Evolutionary conservation across 768 basidiomycete species (phyloP).

Genomic region (Suillus spraguei): DNA sequence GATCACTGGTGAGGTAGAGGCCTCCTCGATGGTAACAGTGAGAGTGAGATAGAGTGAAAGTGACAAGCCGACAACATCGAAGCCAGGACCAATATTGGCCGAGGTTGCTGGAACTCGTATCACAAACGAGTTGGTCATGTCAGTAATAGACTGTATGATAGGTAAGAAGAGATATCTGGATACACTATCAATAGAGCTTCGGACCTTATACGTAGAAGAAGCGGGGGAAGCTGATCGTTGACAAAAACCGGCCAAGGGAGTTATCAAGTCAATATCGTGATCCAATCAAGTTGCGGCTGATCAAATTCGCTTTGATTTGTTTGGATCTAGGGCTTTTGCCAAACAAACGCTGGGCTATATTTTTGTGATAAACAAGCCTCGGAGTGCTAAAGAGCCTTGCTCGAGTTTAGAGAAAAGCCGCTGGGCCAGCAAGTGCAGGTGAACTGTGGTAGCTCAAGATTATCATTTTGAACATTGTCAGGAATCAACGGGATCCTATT

Average conservation of each 20-base stretch:
- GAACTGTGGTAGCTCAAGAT: no score
- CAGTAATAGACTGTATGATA: neutral
- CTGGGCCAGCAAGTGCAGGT: no score
- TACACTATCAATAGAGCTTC: neutral
- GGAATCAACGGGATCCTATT: no score
- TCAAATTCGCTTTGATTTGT: slow-evolving; percentile 4
- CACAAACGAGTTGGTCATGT: slow-evolving; percentile 44
- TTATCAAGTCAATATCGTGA: neutral
- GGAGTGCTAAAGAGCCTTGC: no score
- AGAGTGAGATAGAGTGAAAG: slow-evolving; percentile 85
- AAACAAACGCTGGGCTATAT: slow-evolving; percentile 4
- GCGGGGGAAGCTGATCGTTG: neutral
- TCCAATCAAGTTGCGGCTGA: neutral
- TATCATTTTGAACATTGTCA: no score
- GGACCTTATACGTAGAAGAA: neutral
- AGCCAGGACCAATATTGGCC: slow-evolving; percentile 98
- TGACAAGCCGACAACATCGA: slow-evolving; percentile 98
- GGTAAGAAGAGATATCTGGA: neutral
- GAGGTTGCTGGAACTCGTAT: slow-evolving; percentile 96
- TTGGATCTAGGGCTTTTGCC: slow-evolving; percentile 15
- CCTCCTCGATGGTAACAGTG: slow-evolving; percentile 50
- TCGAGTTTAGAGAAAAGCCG: no score
- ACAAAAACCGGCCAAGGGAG: neutral
- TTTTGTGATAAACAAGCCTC: no score
- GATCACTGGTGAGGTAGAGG: slow-evolving; percentile 58